Base-by-base conservation (phyloP, 225 moss, liverwort and hornwort genomes). In the Straminergon stramineum region DNA sequence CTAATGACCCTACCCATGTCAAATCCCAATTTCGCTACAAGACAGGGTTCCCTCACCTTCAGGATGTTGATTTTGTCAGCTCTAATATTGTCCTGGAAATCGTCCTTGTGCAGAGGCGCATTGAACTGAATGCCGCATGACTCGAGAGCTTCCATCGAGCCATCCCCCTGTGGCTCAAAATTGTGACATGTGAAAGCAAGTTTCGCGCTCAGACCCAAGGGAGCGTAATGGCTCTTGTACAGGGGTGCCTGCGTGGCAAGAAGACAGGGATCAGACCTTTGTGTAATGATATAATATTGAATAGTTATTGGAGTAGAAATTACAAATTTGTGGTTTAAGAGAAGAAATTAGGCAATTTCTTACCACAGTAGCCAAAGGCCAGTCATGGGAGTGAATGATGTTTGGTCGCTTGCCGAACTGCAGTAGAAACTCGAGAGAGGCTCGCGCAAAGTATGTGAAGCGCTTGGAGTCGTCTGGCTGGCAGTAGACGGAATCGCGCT, bases 181-280 rank as follows among this genome's bases (percentile, higher is more conserved):
- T 98, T 98, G 89, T 97, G 98, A 82, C 98, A 98, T 31, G 98
- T 98, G 66, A 98, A 96, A 56, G 98, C 97, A 81, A 98, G 85
- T 86, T 93, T 92, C 52, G 97, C 93, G 89, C 91, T 94, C 92
- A 95, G 39, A 92, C 92, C 97, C 85, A 95, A 91, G 61, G 90
- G 85, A 43, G 95, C 94, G 81, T 97, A 97, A 34, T 93, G 91
- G 76, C 94, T 95, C 93, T 92, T 95, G 89, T 92, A 97, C 85
- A 98, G 87, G 34, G 98, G 98, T 74, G 98, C 97, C 98, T 97
- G 93, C 89, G 86, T 31, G 31, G 16, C 27, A 70, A 85, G 85
- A 60, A 86, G 39, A 43, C 43, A 43, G 27, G 52, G 82, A 82
- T 89, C 82, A 87, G 85, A 88, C 12, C n/a, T 32, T 15, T 45